These are phyloP conservation scores for Didymella exigua DNA, from an alignment of 2,329 filamentous ascomycete species.

Conservation along the genomic window DNA sequence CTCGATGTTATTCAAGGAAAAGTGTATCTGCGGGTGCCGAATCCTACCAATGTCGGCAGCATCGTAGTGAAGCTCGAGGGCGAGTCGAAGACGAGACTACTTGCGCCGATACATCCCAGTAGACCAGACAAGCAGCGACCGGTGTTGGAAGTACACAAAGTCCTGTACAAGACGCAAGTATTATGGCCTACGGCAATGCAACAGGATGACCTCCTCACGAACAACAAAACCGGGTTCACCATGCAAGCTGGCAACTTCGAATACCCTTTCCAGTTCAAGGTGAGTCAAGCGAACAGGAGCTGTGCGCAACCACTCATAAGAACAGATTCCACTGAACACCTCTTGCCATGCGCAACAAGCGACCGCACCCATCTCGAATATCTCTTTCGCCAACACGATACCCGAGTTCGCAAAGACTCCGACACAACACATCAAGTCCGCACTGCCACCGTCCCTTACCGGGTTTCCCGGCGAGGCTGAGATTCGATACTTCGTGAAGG, in stretches of 20 bases:
- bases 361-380: slow-evolving; percentile 48
- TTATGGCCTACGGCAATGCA: slow-evolving; percentile 68
- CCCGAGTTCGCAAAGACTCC: slow-evolving; percentile 55
- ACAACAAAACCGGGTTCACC: slow-evolving; percentile 58
- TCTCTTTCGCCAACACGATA: slow-evolving; percentile 51
- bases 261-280: slow-evolving; percentile 79
- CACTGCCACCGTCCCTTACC: slow-evolving; percentile 86
- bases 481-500: slow-evolving; percentile 93
- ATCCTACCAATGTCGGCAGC: slow-evolving; percentile 53
- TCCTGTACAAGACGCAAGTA: slow-evolving; percentile 74
- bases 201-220: slow-evolving; percentile 46
- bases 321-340: slow-evolving; percentile 70
- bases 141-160: slow-evolving; percentile 61
- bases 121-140: slow-evolving; percentile 52
- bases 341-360: slow-evolving; percentile 56
- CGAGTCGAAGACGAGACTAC: slow-evolving; percentile 72
- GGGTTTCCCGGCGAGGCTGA: slow-evolving; percentile 87
- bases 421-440: slow-evolving; percentile 75
- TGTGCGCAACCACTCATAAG: background rate
- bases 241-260: slow-evolving; percentile 73
- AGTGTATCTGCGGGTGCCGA: slow-evolving; percentile 53
- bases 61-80: slow-evolving; percentile 85
- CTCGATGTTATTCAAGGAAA: slow-evolving; percentile 72
- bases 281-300: slow-evolving; percentile 51
- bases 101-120: slow-evolving; percentile 53